These are phyloP conservation scores for Styphnolobium japonicum DNA, from an alignment of 306 rosid species.

Conservation along the genomic window DNA sequence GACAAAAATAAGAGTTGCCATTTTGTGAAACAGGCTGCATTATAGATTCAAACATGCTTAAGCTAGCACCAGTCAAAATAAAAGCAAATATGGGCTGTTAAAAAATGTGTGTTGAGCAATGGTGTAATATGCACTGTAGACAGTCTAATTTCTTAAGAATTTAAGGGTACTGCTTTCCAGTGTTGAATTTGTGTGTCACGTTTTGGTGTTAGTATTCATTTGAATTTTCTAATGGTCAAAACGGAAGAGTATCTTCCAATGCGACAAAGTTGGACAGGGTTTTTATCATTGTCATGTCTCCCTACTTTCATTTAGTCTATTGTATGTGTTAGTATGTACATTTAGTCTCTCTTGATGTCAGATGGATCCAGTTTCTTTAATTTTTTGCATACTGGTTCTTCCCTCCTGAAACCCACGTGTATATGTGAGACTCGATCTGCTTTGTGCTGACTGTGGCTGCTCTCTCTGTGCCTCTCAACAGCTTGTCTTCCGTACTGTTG, in stretches of 20 bases:
- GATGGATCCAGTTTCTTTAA: neutral
- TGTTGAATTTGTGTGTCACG: slow-evolving; percentile 11
- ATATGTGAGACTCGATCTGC: slow-evolving; percentile 13
- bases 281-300: slow-evolving; percentile 1
- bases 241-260: neutral
- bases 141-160: slow-evolving; percentile 5
- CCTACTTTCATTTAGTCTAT: neutral
- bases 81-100: neutral
- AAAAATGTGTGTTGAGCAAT: neutral
- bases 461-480: slow-evolving; percentile 40
- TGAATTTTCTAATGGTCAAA: neutral
- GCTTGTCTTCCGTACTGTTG: slow-evolving; percentile 97
- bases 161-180: neutral
- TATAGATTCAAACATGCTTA: neutral
- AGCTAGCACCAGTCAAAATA: neutral
- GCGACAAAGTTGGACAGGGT: neutral
- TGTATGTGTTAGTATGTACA: neutral
- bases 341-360: neutral
- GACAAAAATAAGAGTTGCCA: neutral
- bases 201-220: neutral
- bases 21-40: slow-evolving; percentile 1
- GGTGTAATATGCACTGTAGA: neutral
- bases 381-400: neutral
- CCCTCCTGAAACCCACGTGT: neutral
- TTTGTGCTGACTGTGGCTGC: slow-evolving; percentile 20